Conservation (phyloP, 345 rosid species). For the Brassica cretica region DNA sequence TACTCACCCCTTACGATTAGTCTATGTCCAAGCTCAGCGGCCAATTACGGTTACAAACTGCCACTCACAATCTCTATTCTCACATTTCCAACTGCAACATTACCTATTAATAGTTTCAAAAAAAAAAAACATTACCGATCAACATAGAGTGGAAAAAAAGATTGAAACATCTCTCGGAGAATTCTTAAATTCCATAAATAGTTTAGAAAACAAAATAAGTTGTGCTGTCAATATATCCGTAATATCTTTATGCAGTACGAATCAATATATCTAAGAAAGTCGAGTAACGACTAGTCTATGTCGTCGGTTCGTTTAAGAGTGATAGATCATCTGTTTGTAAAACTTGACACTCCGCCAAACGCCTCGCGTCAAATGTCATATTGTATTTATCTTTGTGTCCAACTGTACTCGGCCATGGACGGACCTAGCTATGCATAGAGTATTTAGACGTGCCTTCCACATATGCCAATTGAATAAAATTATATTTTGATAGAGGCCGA, state of each 20-base stretch:
- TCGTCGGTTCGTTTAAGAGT: constrained; percentile 7
- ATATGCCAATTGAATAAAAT: neutral
- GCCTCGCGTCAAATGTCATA: constrained; percentile 12
- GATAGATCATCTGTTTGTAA: neutral
- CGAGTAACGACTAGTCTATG: neutral
- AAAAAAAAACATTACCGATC: neutral
- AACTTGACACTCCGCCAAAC: constrained; percentile 28
- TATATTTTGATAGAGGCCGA: neutral
- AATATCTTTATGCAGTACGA: neutral
- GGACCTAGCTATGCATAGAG: constrained; percentile 14
- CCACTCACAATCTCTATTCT: neutral
- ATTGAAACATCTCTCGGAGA: neutral
- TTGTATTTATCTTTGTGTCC: constrained; percentile 29
- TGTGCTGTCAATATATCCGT: neutral
- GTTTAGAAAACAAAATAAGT: neutral
- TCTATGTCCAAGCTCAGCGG: neutral
- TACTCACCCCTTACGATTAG: neutral
- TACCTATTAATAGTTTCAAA: neutral
- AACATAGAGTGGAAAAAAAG: neutral
- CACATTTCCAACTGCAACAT: neutral
- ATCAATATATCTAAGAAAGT: neutral
- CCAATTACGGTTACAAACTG: neutral
- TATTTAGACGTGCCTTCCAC: neutral
- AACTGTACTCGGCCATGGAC: constrained; percentile 17
- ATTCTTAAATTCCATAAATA: neutral